phyloP scores from a whole-genome alignment of 768 basidiomycete genomes.

The Auriscalpium orientale region DNA sequence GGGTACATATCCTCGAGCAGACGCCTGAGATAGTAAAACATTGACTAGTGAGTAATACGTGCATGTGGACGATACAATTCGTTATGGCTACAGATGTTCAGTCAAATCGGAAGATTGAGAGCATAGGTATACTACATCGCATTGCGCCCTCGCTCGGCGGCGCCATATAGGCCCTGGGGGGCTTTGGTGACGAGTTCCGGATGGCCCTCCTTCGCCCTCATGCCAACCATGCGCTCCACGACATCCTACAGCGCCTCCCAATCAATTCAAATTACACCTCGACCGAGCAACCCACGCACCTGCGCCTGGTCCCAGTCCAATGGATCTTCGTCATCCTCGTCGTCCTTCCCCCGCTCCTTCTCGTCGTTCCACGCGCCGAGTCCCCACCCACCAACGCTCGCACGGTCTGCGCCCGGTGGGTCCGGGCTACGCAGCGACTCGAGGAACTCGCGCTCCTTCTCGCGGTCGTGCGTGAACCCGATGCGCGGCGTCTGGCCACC shows the following conservation, averaged over 20 bases:
- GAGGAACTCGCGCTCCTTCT: constrained; percentile 42
- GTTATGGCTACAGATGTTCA: too few species aligned
- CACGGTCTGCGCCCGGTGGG: constrained; percentile 19
- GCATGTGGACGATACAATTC: too few species aligned
- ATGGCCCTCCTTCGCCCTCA: constrained; percentile 1
- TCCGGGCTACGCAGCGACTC: constrained; percentile 40
- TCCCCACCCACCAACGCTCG: constrained; percentile 70
- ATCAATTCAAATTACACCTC: not conserved
- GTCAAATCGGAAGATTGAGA: too few species aligned
- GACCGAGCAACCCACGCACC: constrained; percentile 24
- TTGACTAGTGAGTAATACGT: too few species aligned
- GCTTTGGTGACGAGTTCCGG: too few species aligned
- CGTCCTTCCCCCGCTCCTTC: constrained; percentile 36
- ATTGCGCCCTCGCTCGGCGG: too few species aligned
- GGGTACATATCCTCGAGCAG: too few species aligned
- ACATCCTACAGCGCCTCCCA: constrained; percentile 15
- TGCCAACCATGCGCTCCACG: constrained; percentile 26
- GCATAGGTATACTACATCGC: too few species aligned
- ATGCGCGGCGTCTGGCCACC: constrained; percentile 11
- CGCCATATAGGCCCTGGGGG: too few species aligned
- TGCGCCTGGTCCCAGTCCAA: constrained; percentile 69
- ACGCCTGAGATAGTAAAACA: too few species aligned
- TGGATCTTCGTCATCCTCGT: constrained; percentile 58
- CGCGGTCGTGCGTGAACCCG: constrained; percentile 37
- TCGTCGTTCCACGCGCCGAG: constrained; percentile 43